A percentile compares a stretch with the other conserved stretches of the same genome.
These are phyloP conservation scores for Porcisia deanei DNA, from an alignment of 208 protist genomes.

Conservation along the genomic window DNA sequence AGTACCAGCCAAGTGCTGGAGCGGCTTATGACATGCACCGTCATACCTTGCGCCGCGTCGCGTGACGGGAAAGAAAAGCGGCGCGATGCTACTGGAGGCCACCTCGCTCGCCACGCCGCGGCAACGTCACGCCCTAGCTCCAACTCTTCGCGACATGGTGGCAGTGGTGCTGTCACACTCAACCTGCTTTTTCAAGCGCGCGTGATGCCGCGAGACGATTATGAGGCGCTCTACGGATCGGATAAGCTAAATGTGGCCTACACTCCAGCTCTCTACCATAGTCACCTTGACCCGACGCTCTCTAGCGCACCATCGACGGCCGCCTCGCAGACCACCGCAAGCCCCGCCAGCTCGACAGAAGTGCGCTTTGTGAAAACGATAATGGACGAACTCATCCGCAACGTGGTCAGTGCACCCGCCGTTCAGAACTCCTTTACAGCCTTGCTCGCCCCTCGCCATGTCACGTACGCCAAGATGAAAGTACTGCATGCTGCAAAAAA, in stretches of 20 bases:
- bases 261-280: slow-evolving; percentile 17
- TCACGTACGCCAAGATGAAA: slow-evolving; percentile 34
- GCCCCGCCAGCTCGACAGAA: slow-evolving; percentile 14
- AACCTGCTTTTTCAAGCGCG: slow-evolving; percentile 83
- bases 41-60: slow-evolving; percentile 44
- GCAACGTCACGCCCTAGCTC: slow-evolving; percentile 1
- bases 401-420: slow-evolving; percentile 49
- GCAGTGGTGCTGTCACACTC: slow-evolving; percentile 22
- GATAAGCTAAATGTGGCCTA: slow-evolving; percentile 39
- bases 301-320: neutral
- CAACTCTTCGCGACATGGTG: neutral
- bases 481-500: slow-evolving; percentile 14
- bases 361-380: slow-evolving; percentile 35
- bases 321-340: neutral
- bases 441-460: slow-evolving; percentile 32
- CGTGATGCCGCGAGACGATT: slow-evolving; percentile 73
- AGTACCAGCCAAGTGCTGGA: slow-evolving; percentile 81
- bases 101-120: neutral
- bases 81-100: slow-evolving; percentile 5
- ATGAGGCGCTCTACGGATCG: slow-evolving; percentile 56
- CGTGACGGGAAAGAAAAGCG: slow-evolving; percentile 12
- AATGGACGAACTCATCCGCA: slow-evolving; percentile 71
- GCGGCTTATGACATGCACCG: slow-evolving; percentile 55
- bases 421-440: slow-evolving; percentile 61
- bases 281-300: slow-evolving; percentile 17